Conservation (phyloP, 2,329 filamentous ascomycete genomes). For the Zalaria sp. region DNA sequence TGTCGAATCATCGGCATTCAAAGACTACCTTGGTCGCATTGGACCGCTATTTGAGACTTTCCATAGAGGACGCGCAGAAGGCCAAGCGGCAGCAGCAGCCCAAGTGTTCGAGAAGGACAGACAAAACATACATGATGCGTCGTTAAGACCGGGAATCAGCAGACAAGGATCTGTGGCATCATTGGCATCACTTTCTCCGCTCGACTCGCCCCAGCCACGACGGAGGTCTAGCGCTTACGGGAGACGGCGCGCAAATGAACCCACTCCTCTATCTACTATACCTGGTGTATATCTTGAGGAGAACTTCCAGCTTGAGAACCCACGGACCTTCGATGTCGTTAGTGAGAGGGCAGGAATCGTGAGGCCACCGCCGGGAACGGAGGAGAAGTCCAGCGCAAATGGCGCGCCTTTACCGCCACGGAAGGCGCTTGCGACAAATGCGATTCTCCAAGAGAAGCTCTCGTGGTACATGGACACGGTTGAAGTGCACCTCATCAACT, state of each 20-base stretch:
- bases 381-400: constrained; percentile 36
- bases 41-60: constrained; percentile 81
- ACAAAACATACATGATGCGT: constrained; percentile 20
- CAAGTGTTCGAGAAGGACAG: constrained; percentile 24
- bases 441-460: constrained; percentile 92
- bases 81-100: constrained; percentile 39
- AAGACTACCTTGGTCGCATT: constrained; percentile 71
- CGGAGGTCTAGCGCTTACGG: constrained; percentile 36
- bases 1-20: constrained; percentile 67
- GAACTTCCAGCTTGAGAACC: constrained; percentile 89
- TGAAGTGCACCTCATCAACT: constrained; percentile 90
- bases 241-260: constrained; percentile 52
- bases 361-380: constrained; percentile 41
- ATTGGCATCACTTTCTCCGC: constrained; percentile 22
- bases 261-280: constrained; percentile 81
- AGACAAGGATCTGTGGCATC: constrained; percentile 26
- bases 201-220: constrained; percentile 32
- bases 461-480: constrained; percentile 99
- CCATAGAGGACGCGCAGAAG: constrained; percentile 64
- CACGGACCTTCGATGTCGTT: constrained; percentile 88
- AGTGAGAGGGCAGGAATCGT: constrained; percentile 96
- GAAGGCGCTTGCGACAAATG: constrained; percentile 88
- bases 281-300: constrained; percentile 90
- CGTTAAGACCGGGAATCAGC: constrained; percentile 11
- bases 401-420: constrained; percentile 44